Base-by-base conservation (phyloP, 2,329 filamentous ascomycete species). In the Colletotrichum paranaense region DNA sequence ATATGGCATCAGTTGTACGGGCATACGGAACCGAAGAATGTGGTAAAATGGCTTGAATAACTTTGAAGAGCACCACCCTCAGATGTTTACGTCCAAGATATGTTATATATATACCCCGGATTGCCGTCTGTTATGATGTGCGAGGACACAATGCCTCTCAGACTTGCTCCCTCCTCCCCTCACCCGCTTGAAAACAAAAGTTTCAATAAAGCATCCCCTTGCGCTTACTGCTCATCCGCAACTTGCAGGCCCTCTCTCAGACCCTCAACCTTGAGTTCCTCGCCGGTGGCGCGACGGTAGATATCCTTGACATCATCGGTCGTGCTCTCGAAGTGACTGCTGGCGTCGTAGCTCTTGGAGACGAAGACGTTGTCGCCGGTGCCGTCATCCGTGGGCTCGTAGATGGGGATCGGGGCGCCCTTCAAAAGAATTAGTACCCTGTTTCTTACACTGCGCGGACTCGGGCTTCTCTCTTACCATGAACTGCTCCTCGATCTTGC, bases 331-430 rank as follows among this genome's bases (percentile, higher is more conserved):
- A 99, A 99, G 88, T 99, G 97, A 83, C 94, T 97, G 76, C 94
- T 97, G 66, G 97, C 95, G 81, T 99, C 97, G 85, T 99, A 99
- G 87, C 95, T 98, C 92, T 97, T 98, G 80, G 95, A 98, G 82
- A 99, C 95, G 87, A 95, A 99, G 83, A 99, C 93, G 84, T 95
- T 95, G 87, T 98, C 95, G 78, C 92, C 93, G 78, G 87, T 88
- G 76, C 97, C 97, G 80, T 92, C 90, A 80, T 94, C 93, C 62
- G 96, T 83, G 26, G 97, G 97, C 85, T 97, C 95, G 84, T 98
- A 98, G 74, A 99, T 89, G 66, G 97, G 95, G 77, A 98, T 98
- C 22, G 97, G 94, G 35, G 94, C 86, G 30, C 95, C 90, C 89
- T 92, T 92, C 62, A 19, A 68, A 62, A 62, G 6, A 4, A 52